These are phyloP conservation scores for Yamadazyma dushanensis DNA, from an alignment of 1,139 yeast genomes.

Conservation along the genomic window DNA sequence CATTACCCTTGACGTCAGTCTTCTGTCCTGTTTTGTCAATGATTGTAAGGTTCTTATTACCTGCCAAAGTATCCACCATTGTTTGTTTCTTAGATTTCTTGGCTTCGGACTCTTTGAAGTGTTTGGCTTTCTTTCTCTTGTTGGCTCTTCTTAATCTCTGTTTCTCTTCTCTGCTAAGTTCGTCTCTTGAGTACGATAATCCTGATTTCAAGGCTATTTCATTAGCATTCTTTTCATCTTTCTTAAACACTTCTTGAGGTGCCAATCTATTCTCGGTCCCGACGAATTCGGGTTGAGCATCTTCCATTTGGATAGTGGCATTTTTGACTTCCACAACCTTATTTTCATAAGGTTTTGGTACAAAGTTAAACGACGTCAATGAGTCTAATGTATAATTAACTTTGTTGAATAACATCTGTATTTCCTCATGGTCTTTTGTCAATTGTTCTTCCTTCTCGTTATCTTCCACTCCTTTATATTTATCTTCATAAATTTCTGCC, in stretches of 20 bases:
- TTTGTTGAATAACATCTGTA: slow-evolving; percentile 60
- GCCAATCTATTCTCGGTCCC: slow-evolving; percentile 79
- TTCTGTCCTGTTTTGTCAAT: slow-evolving; percentile 77
- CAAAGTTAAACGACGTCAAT: slow-evolving; percentile 86
- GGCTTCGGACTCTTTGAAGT: slow-evolving; percentile 32
- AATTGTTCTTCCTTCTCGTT: slow-evolving; percentile 58
- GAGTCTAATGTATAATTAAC: slow-evolving; percentile 80
- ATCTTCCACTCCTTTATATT: slow-evolving; percentile 53
- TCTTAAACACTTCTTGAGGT: slow-evolving; percentile 90
- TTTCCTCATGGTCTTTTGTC: slow-evolving; percentile 74
- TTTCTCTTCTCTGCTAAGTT: slow-evolving; percentile 82
- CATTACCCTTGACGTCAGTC: slow-evolving; percentile 71
- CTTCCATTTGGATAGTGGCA: slow-evolving; percentile 89
- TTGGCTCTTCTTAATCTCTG: slow-evolving; percentile 83
- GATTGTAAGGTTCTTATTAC: slow-evolving; percentile 75
- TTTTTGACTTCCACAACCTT: slow-evolving; percentile 76
- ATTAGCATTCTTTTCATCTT: slow-evolving; percentile 43
- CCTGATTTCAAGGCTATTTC: slow-evolving; percentile 82
- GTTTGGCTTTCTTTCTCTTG: slow-evolving; percentile 76
- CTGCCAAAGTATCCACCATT: slow-evolving; percentile 71
- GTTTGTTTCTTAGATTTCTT: slow-evolving; percentile 30
- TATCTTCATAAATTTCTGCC: slow-evolving; percentile 92
- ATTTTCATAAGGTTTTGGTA: slow-evolving; percentile 82
- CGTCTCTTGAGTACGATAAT: slow-evolving; percentile 78
- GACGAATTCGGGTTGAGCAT: slow-evolving; percentile 88